phyloP scores from a whole-genome alignment of 352 stramenopile genomes.

The Blastocystis sp. region DNA sequence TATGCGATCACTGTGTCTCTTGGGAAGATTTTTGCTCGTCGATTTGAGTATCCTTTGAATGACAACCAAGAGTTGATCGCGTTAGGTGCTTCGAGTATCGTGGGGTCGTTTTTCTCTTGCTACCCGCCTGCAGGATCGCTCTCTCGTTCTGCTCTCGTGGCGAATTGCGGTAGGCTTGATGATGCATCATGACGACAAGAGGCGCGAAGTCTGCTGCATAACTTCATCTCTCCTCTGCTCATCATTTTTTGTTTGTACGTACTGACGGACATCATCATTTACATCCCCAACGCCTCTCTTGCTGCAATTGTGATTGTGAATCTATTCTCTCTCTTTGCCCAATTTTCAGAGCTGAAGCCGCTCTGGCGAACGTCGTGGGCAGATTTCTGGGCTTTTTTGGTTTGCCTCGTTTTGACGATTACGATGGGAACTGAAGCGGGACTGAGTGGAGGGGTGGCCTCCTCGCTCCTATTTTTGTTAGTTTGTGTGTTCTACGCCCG shows the following conservation, averaged over 20 bases:
- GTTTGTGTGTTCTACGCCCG: background rate
- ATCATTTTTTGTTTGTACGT: slow-evolving; percentile 55
- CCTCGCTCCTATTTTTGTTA: slow-evolving; percentile 8
- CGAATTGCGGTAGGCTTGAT: background rate
- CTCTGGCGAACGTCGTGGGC: slow-evolving; percentile 1
- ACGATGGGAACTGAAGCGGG: slow-evolving; percentile 54
- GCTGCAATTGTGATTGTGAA: slow-evolving; percentile 56
- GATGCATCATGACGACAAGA: background rate
- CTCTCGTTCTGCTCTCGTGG: slow-evolving; percentile 62
- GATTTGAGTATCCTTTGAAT: slow-evolving; percentile 54
- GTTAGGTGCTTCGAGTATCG: slow-evolving; percentile 60
- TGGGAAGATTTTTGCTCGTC: slow-evolving; percentile 62
- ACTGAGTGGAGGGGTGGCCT: slow-evolving; percentile 20
- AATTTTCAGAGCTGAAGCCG: slow-evolving; percentile 11
- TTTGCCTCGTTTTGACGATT: slow-evolving; percentile 20
- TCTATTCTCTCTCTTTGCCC: slow-evolving; percentile 44
- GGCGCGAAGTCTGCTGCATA: background rate
- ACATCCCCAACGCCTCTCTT: slow-evolving; percentile 47
- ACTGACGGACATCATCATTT: slow-evolving; percentile 54
- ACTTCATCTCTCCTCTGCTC: slow-evolving; percentile 58
- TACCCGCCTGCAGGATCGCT: slow-evolving; percentile 64
- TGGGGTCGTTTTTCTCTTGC: slow-evolving; percentile 62
- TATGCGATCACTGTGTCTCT: slow-evolving; percentile 63
- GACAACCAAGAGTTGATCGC: slow-evolving; percentile 64
- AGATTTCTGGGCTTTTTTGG: slow-evolving; percentile 46